Base-by-base conservation (phyloP, 805 yeast species). In the Metschnikowia dekortorum region DNA sequence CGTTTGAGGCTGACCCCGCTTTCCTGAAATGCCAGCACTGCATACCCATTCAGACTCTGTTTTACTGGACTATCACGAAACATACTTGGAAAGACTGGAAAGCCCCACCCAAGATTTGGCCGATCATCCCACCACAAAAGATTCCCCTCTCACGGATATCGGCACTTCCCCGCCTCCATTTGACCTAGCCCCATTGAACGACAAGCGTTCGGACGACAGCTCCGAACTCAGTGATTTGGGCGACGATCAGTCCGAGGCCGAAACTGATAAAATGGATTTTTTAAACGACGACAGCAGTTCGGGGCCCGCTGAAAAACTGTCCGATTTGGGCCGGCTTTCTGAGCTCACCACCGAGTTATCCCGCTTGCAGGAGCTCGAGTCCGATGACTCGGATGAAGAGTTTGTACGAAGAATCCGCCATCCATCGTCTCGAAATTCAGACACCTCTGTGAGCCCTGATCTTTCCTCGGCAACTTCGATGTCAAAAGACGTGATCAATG, bases 261-360 rank as follows among this genome's bases (percentile, higher is more conserved):
- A 90, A 64, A 90, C 97, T 0, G 97, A 90, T 62, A 85, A 81
- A 59, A 82, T 89, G 88, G 92, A 82, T 52, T 73, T 70, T 52
- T 62, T 75, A 53, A 76, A 74, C 22, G 74, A 69, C 49, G 69
- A 51, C 58, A 50, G 52, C 30, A 53, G 48, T 46, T 48, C 55
- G 13, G 44, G 51, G 31, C 43, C 55, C 18, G 65, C 60, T 18
- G 63, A 61, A 38, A 64, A 53, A 30, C 59, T 54, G 1, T 66
- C 70, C 52, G 78, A 73, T 53, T 65, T 73, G 54, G 65, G 63
- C 46, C 65, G 69, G 6, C 64, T 73, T 43, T 71, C 78, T 8
- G 65, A 71, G 59, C 66, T 77, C 53, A 69, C 75, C 36, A 35
- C 46, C 29, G 75, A 66, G 49, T 62, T 75, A 55, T 78, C 79